Evolutionary conservation across 2,329 filamentous ascomycete genomes (phyloP), one percentile per base, ranked within the genome.

Genomic region (Emericellopsis atlantica): DNA sequence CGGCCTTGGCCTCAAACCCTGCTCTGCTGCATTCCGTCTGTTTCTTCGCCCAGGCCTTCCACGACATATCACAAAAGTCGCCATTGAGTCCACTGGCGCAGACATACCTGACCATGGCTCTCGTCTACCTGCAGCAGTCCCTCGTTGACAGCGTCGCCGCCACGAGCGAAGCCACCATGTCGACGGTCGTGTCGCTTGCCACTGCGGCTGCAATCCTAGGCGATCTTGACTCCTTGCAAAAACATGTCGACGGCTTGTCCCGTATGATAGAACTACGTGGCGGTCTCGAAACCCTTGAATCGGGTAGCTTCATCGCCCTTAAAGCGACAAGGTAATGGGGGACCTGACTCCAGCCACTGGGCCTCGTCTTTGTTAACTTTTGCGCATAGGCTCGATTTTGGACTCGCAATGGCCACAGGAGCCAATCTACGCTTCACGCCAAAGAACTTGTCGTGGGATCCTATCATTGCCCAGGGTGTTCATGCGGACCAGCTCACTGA

Each of bases 221-320:
- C 0, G 53, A 54, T 14, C n/a, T 50, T 2, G 43, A 43, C 12
- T 48, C 48, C 0, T 44, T 47, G 1, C 32, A 22, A 7, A 51
- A 49, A 39, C 53, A 55, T 36, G 48, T 54, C 45, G 43, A 54
- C 31, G 53, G 53, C 1, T 38, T 54, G 33, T 29, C 43, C 32
- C 32, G 36, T 11, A 50, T 55, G 8, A 35, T 55, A 6, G 35
- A 50, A 12, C 14, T 54, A 21, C 46, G 50, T 9, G 52, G 52
- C 2, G 53, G 53, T 0, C 10, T 51, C 16, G 18, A 43, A 6
- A 37, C 45, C 1, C 34, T 56, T 22, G 37, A 35, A 6, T 7
- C 12, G 2, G 45, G 46, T 3, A 43, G 44, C 8, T 23, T 50
- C 14, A 37, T 50, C 21, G 40, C 46, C 22, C 46, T 49, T 23